Percentiles rank a stretch among this genome's conserved stretches.
These are phyloP conservation scores for Corymbia maculata DNA, from an alignment of 345 rosid genomes.

Conservation along the genomic window DNA sequence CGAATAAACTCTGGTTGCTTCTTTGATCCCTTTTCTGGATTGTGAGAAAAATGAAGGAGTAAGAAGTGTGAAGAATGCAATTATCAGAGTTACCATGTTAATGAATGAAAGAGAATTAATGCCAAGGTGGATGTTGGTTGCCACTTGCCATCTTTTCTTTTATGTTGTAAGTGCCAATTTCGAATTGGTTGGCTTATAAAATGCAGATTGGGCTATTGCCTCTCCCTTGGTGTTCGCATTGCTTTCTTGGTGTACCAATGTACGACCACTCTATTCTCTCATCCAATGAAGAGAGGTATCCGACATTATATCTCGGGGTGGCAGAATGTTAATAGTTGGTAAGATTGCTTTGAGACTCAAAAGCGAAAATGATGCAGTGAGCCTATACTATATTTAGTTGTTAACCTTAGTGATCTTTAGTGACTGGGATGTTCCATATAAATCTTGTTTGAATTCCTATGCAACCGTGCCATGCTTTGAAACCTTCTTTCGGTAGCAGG, in stretches of 20 bases:
- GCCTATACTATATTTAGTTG: conserved; percentile 22
- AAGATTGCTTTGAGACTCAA: conserved; percentile 83
- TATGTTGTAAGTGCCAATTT: conserved; percentile 79
- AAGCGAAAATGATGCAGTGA: conserved; percentile 46
- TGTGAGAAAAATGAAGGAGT: neutral
- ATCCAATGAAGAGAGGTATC: conserved; percentile 89
- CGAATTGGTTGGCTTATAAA: conserved; percentile 97
- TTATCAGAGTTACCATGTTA: neutral
- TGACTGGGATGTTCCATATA: conserved; percentile 21
- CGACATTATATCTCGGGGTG: conserved; percentile 61
- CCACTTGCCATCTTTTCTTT: conserved; percentile 75
- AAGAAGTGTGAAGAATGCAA: neutral
- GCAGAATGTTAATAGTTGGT: conserved; percentile 88
- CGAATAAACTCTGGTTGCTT: neutral
- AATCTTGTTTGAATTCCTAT: conserved; percentile 8
- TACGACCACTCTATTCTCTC: conserved; percentile 59
- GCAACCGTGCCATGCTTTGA: neutral
- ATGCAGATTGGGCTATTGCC: conserved; percentile 92
- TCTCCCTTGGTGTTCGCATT: conserved; percentile 83
- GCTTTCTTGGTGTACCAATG: conserved; percentile 97
- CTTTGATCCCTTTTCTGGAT: neutral
- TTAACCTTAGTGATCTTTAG: conserved; percentile 28
- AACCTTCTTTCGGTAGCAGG: neutral
- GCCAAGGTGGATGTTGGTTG: conserved; percentile 54
- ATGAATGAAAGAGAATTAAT: conserved; percentile 18